phyloP scores from a whole-genome alignment of 2,329 filamentous ascomycete species.

The Didymella keratinophila region DNA sequence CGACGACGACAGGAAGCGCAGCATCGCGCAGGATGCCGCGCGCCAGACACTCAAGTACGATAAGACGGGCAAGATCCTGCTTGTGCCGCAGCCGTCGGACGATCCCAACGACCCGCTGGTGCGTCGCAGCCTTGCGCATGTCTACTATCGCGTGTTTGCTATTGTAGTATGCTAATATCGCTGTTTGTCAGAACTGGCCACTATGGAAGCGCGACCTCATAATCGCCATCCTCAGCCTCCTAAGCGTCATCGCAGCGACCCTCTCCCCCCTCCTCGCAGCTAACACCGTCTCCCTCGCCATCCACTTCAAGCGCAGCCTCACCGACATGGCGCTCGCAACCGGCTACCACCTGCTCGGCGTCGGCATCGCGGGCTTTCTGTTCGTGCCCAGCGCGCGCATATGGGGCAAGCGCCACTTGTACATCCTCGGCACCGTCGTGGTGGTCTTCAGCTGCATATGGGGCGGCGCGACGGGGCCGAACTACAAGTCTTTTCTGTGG shows the following conservation, averaged over 20 bases:
- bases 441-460: slow-evolving; percentile 78
- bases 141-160: too few relatives aligned
- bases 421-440: slow-evolving; percentile 77
- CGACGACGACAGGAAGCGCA: slow-evolving; percentile 33
- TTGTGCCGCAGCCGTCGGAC: slow-evolving; percentile 89
- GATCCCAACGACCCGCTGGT: slow-evolving; percentile 88
- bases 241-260: slow-evolving; percentile 82
- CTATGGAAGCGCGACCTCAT: slow-evolving; percentile 85
- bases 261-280: slow-evolving; percentile 88
- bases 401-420: slow-evolving; percentile 92
- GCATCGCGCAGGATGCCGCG: slow-evolving; percentile 39
- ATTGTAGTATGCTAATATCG: too few relatives aligned
- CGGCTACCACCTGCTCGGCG: slow-evolving; percentile 85
- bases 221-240: slow-evolving; percentile 77
- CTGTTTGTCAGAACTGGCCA: slow-evolving; percentile 73
- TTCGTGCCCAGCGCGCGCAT: slow-evolving; percentile 88
- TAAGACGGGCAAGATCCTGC: slow-evolving; percentile 73
- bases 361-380: slow-evolving; percentile 80
- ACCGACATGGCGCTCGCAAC: slow-evolving; percentile 83
- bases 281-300: slow-evolving; percentile 79
- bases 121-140: slow-evolving; percentile 28
- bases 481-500: slow-evolving; percentile 76
- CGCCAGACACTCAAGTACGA: slow-evolving; percentile 72
- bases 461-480: slow-evolving; percentile 73
- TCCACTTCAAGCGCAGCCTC: slow-evolving; percentile 71